Percentiles rank a stretch among this genome's conserved stretches.
These are phyloP conservation scores for Saccharum officinarum DNA, from an alignment of 176 grass and related monocot genomes.

Conservation along the genomic window DNA sequence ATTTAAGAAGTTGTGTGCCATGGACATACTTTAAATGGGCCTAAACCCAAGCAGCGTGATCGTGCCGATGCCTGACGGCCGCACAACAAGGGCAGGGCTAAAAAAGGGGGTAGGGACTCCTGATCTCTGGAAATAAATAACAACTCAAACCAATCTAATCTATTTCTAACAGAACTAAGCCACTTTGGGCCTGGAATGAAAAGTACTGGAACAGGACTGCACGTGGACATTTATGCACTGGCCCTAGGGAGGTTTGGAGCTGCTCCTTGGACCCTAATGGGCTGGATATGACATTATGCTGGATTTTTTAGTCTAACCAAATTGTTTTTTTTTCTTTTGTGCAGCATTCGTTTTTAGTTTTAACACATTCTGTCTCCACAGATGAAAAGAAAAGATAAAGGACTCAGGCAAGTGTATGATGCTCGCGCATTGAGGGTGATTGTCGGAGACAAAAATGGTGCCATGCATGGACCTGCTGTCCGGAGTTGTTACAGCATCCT, in stretches of 20 bases:
- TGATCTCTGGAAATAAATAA: neutral
- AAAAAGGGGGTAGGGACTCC: neutral
- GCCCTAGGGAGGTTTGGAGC: neutral
- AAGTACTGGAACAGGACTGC: neutral
- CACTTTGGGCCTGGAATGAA: neutral
- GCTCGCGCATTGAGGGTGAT: conserved; percentile 94
- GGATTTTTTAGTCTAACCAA: neutral
- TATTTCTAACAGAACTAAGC: neutral
- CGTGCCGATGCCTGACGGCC: neutral
- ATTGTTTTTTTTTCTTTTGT: neutral
- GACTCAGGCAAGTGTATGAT: conserved; percentile 86
- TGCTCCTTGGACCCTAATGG: neutral
- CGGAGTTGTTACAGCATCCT: conserved; percentile 85
- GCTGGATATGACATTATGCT: neutral
- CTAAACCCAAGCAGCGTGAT: neutral
- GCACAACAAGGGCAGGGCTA: neutral
- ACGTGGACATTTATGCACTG: neutral
- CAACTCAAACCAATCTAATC: neutral
- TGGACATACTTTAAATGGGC: neutral
- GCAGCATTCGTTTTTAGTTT: neutral
- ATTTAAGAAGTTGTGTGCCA: neutral
- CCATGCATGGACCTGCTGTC: conserved; percentile 94
- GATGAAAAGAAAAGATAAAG: conserved; percentile 95
- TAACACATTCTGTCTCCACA: conserved; percentile 42
- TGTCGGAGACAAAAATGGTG: conserved; percentile 91